Base-by-base conservation (phyloP, 2,329 filamentous ascomycete genomes). In the Fusarium robinianum region DNA sequence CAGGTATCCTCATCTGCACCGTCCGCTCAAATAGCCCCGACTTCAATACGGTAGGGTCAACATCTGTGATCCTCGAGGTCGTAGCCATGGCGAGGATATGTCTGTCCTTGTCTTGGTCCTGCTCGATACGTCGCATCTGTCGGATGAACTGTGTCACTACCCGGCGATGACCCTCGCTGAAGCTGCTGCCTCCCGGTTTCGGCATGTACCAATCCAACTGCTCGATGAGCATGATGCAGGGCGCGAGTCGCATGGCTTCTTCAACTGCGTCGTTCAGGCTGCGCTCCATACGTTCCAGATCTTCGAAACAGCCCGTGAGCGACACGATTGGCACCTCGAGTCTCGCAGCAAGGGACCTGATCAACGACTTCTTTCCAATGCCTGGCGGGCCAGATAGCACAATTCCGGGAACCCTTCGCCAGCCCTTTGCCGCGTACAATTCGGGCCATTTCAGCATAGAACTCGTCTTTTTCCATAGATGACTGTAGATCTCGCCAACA, bases 31-130 rank as follows among this genome's bases (percentile, higher is more conserved):
- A 96, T 37, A 85, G 77, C 8, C 87, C 91, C 40, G 81, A 84
- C 66, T 84, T 79, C 58, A 85, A 79, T 21, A 95, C 71, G 0
- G 84, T 84, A 1, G 90, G 85, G 61, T 97, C 90, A 23, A 99
- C 75, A 57, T 86, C 90, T 61, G 96, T 90, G 0, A 90, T 87
- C 23, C 87, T 79, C 64, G 95, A 96, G 0, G 92, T 96, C 3
- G 94, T 94, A 1, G 91, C 94, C 36, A 97, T 79, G 10, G 96
- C 88, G 21, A 97, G 85, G 7, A 97, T 88, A 2, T 87, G 86
- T 62, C 88, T 88, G 3, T 73, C 68, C 10, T 81, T 82, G 4
- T 85, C 84, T 51, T 84, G 83, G 41, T 88, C 83, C 51, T 87
- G 74, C 24, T 82, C 78, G 26, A 97, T 75, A 42, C 87, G 84